These are phyloP conservation scores for Solanum bulbocastanum DNA, from an alignment of 257 asterid species.

Conservation along the genomic window DNA sequence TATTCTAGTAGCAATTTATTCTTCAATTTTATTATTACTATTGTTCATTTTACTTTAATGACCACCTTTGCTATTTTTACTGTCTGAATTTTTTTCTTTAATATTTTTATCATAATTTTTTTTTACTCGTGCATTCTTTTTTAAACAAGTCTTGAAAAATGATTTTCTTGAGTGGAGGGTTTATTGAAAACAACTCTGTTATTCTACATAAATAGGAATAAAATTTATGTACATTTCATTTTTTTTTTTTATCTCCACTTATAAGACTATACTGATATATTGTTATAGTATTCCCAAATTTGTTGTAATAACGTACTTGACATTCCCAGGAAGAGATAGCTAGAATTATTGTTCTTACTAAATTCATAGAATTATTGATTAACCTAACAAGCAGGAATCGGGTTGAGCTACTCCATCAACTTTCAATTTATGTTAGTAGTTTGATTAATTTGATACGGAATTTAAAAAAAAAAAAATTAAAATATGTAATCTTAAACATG, in stretches of 20 bases:
- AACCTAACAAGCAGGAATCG: not conserved
- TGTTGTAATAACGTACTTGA: not conserved
- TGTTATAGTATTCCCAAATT: not conserved
- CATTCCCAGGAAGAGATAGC: not conserved
- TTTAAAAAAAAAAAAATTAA: not conserved
- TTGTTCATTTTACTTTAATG: not conserved
- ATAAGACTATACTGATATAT: not conserved
- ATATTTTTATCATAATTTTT: not conserved
- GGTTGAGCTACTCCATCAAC: not conserved
- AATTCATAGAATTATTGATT: not conserved
- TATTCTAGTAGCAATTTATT: not conserved
- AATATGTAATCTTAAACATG: no score
- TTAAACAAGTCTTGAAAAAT: not conserved
- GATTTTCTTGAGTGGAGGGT: rapidly evolving
- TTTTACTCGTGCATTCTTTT: not conserved
- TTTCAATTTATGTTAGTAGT: not conserved
- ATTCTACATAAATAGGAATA: rapidly evolving
- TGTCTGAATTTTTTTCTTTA: rapidly evolving
- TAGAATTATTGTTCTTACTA: not conserved
- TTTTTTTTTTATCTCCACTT: not conserved
- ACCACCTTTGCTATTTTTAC: not conserved
- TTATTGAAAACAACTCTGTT: rapidly evolving
- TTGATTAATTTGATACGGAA: not conserved
- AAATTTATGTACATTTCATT: rapidly evolving
- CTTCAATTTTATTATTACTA: not conserved